Percentiles rank a stretch among this genome's conserved stretches.
Evolutionary conservation across 495 filamentous ascomycete genomes (phyloP).

Genomic region (Amorphotheca resinae): DNA sequence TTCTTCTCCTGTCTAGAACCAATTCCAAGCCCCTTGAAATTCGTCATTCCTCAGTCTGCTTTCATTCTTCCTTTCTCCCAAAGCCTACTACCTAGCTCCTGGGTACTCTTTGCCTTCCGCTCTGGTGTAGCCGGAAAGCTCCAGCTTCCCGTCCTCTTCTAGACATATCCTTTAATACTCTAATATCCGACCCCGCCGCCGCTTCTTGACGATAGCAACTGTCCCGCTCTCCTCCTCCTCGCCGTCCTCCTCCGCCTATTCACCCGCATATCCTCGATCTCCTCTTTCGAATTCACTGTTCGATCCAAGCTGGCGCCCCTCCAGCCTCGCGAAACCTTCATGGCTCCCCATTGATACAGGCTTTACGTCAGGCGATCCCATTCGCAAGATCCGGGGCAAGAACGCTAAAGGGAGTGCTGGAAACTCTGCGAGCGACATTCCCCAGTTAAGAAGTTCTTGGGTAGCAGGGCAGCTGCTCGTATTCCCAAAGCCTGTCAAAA

Average conservation of each 20-base stretch:
- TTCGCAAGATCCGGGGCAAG: constrained; percentile 11
- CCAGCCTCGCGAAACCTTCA: constrained; percentile 14
- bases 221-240: not conserved
- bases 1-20: constrained; percentile 5
- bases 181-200: too few species aligned
- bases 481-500: not conserved
- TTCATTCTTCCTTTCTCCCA: constrained; percentile 9
- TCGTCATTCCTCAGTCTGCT: constrained; percentile 13
- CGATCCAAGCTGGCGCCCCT: constrained; percentile 9
- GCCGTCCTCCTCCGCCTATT: not conserved
- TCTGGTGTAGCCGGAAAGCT: constrained; percentile 9
- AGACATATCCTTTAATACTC: too few species aligned
- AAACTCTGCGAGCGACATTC: not conserved
- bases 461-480: not conserved
- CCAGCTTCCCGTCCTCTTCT: not conserved
- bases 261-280: not conserved
- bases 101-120: constrained; percentile 10
- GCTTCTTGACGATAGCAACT: too few species aligned
- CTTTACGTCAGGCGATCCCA: constrained; percentile 29
- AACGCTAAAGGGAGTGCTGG: not conserved
- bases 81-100: constrained; percentile 7
- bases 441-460: not conserved
- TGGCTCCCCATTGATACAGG: constrained; percentile 14
- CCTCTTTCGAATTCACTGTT: not conserved
- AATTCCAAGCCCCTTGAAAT: constrained; percentile 6